Evolutionary conservation across 768 basidiomycete genomes (phyloP).

Genomic region (Auricularia heimuer): DNA sequence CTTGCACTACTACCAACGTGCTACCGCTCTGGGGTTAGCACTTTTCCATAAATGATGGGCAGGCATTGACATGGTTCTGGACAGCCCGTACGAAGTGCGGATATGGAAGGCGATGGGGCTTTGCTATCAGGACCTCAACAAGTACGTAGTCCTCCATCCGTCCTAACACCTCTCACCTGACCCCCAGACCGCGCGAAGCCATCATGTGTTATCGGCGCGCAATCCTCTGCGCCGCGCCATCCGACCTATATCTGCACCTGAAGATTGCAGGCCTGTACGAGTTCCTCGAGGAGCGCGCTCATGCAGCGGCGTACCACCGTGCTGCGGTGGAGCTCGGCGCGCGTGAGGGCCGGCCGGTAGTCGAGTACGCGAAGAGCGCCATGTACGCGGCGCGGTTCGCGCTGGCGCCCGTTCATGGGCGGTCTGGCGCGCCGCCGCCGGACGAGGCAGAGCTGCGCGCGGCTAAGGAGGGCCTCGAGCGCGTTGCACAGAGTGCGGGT

Average conservation of each 20-base stretch:
- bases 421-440: constrained; percentile 26
- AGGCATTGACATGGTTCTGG: background rate
- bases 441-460: constrained; percentile 50
- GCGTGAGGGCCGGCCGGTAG: constrained; percentile 52
- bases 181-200: constrained; percentile 68
- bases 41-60: background rate
- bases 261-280: constrained; percentile 67
- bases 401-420: constrained; percentile 22
- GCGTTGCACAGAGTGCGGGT: constrained; percentile 66
- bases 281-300: constrained; percentile 51
- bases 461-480: constrained; percentile 64
- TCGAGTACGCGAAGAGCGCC: constrained; percentile 77
- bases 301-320: constrained; percentile 73
- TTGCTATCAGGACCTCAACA: constrained; percentile 86
- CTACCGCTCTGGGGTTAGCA: constrained; percentile 76
- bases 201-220: constrained; percentile 89
- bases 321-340: constrained; percentile 66
- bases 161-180: background rate
- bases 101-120: constrained; percentile 93
- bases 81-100: constrained; percentile 88
- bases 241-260: constrained; percentile 61
- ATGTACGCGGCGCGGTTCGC: constrained; percentile 78
- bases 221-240: constrained; percentile 67
- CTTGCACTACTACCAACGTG: constrained; percentile 91
- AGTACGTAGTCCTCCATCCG: constrained; percentile 35